These are phyloP conservation scores for Serendipita vermifera DNA, from an alignment of 768 basidiomycete genomes.

Conservation along the genomic window DNA sequence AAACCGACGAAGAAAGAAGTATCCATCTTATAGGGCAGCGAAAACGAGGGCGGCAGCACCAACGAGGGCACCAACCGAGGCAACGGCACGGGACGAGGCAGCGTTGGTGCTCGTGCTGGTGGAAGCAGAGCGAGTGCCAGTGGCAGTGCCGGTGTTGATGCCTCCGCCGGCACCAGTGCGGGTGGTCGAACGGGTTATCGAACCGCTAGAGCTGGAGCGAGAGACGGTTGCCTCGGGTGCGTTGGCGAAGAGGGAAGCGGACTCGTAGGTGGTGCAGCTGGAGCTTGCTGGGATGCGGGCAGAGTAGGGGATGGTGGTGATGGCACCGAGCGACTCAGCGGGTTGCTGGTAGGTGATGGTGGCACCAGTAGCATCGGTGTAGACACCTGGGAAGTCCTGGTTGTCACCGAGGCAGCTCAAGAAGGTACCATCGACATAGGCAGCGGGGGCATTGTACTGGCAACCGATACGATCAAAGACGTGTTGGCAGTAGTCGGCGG, in stretches of 20 bases:
- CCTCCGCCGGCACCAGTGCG: slow-evolving; percentile 11
- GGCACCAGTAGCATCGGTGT: slow-evolving; percentile 19
- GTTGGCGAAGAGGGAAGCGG: slow-evolving; percentile 25
- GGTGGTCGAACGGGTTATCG: slow-evolving; percentile 11
- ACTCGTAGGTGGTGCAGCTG: slow-evolving; percentile 30
- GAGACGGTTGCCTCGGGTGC: slow-evolving; percentile 9
- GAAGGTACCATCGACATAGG: slow-evolving; percentile 45
- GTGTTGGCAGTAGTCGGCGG: slow-evolving; percentile 15
- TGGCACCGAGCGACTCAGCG: slow-evolving; percentile 34
- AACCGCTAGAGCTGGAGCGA: slow-evolving; percentile 1
- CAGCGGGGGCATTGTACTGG: slow-evolving; percentile 37
- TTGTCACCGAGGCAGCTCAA: slow-evolving; percentile 54
- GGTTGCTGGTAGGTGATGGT: slow-evolving; percentile 36
- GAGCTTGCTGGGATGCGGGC: slow-evolving; percentile 17
- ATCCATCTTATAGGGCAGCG: slow-evolving; percentile 18
- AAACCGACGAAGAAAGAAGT: neutral
- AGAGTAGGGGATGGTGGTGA: slow-evolving; percentile 33
- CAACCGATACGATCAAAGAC: slow-evolving; percentile 19
- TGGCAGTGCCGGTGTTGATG: slow-evolving; percentile 8
- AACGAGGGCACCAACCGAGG: slow-evolving; percentile 15
- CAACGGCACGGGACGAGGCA: slow-evolving; percentile 7
- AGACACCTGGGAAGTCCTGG: slow-evolving; percentile 46
- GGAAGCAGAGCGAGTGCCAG: slow-evolving; percentile 6
- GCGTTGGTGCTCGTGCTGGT: slow-evolving; percentile 8
- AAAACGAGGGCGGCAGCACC: slow-evolving; percentile 24